Conservation (phyloP, 108 stramenopile genomes). For the Fragilariopsis cylindrus region DNA sequence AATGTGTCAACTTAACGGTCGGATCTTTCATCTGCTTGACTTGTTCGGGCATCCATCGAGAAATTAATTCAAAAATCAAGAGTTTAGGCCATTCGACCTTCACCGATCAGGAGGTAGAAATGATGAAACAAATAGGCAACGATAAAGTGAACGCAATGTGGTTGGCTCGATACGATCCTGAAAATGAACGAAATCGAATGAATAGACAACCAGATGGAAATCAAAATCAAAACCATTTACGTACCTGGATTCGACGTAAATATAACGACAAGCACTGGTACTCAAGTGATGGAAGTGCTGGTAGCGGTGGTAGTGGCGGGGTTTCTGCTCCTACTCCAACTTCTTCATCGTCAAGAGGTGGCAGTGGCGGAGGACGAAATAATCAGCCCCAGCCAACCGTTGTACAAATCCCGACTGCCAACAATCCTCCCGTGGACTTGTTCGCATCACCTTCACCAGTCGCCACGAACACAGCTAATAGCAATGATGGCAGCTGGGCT, state of each 20-base stretch:
- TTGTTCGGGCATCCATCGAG: slow-evolving; percentile 82
- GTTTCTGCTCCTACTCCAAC: background rate
- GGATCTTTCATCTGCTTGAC: slow-evolving; percentile 79
- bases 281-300: slow-evolving; percentile 8
- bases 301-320: background rate
- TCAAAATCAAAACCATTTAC: slow-evolving; percentile 55
- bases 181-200: slow-evolving; percentile 42
- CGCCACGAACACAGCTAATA: slow-evolving; percentile 12
- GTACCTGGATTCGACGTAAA: slow-evolving; percentile 75
- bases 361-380: background rate
- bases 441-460: slow-evolving; percentile 46
- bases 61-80: slow-evolving; percentile 77
- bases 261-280: slow-evolving; percentile 75
- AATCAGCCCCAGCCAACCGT: slow-evolving; percentile 32
- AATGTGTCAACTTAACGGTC: slow-evolving; percentile 72
- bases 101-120: slow-evolving; percentile 64
- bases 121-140: slow-evolving; percentile 52
- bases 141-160: slow-evolving; percentile 70
- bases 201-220: slow-evolving; percentile 62
- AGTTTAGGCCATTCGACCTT: slow-evolving; percentile 80
- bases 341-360: background rate
- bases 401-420: slow-evolving; percentile 38
- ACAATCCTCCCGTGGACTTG: slow-evolving; percentile 41
- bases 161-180: slow-evolving; percentile 61
- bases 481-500: slow-evolving; percentile 59